Evolutionary conservation across 768 basidiomycete genomes (phyloP).

Genomic region (Naganishia antarctica): DNA sequence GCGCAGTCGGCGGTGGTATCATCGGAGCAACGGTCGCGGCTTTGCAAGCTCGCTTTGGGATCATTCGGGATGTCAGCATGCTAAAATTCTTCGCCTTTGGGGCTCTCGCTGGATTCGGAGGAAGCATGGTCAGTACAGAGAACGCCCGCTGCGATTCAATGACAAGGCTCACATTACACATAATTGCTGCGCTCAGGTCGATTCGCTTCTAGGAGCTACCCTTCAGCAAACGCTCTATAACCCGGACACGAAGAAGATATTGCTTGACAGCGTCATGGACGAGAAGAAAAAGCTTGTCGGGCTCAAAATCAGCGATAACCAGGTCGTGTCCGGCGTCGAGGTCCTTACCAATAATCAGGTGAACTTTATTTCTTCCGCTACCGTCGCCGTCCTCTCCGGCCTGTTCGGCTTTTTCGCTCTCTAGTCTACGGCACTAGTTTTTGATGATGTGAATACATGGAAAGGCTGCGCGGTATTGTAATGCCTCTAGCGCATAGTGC

Average conservation of each 20-base stretch:
- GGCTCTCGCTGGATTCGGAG: slow-evolving; percentile 63
- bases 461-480: too few relatives aligned
- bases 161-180: not conserved
- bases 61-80: slow-evolving; percentile 30
- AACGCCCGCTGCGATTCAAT: not conserved
- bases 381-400: not conserved
- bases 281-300: slow-evolving; percentile 48
- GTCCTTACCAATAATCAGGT: slow-evolving; percentile 82
- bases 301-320: slow-evolving; percentile 33
- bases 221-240: slow-evolving; percentile 73
- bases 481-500: not conserved
- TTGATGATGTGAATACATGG: too few relatives aligned
- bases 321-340: slow-evolving; percentile 61
- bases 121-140: slow-evolving; percentile 63
- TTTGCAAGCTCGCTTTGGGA: slow-evolving; percentile 55
- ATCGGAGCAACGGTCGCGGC: slow-evolving; percentile 61
- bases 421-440: too few relatives aligned
- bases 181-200: slow-evolving; percentile 55
- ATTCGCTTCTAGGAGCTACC: slow-evolving; percentile 82
- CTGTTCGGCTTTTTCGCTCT: not conserved
- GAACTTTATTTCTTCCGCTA: slow-evolving; percentile 36
- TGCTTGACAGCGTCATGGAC: slow-evolving; percentile 45
- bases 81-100: slow-evolving; percentile 60
- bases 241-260: slow-evolving; percentile 23
- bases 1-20: slow-evolving; percentile 64